These are phyloP conservation scores for Coniella lustricola DNA, from an alignment of 2,329 filamentous ascomycete species.

Conservation along the genomic window DNA sequence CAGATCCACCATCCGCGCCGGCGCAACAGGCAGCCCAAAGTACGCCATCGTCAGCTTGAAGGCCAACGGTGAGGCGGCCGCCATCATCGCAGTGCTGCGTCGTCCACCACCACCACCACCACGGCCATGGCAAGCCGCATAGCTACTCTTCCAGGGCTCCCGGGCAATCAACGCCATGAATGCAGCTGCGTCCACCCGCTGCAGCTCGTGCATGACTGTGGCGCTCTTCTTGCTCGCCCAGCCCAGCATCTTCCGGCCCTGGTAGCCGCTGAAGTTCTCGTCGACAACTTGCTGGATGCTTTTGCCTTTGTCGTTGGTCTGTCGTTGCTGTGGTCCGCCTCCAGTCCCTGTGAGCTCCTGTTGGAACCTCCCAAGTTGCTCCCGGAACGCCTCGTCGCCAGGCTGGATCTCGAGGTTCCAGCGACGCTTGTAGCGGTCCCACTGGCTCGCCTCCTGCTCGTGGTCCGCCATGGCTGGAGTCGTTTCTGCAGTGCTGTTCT, in stretches of 20 bases:
- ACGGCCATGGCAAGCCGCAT: background rate
- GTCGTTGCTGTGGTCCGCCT: background rate
- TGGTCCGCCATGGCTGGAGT: too few species aligned
- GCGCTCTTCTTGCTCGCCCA: constrained; percentile 6
- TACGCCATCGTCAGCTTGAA: constrained; percentile 40
- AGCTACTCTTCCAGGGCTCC: background rate
- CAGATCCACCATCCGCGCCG: constrained; percentile 26
- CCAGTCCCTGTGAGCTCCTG: too few species aligned
- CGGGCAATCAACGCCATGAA: background rate
- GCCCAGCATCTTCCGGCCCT: constrained; percentile 8
- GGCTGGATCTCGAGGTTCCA: too few species aligned
- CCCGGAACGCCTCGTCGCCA: too few species aligned
- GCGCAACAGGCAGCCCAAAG: constrained; percentile 39
- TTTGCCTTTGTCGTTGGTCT: background rate
- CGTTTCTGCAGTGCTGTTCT: too few species aligned
- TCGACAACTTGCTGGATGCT: constrained; percentile 5
- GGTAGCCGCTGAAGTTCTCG: constrained; percentile 4
- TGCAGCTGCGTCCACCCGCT: constrained; percentile 2
- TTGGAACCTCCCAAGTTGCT: too few species aligned
- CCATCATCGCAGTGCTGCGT: too few species aligned
- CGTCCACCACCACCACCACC: too few species aligned
- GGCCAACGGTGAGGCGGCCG: constrained; percentile 21
- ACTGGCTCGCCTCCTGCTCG: too few species aligned
- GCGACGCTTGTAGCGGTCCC: too few species aligned
- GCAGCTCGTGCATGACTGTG: background rate